Base-by-base conservation (phyloP, 2,329 filamentous ascomycete species). In the Pseudogymnoascus sp. region DNA sequence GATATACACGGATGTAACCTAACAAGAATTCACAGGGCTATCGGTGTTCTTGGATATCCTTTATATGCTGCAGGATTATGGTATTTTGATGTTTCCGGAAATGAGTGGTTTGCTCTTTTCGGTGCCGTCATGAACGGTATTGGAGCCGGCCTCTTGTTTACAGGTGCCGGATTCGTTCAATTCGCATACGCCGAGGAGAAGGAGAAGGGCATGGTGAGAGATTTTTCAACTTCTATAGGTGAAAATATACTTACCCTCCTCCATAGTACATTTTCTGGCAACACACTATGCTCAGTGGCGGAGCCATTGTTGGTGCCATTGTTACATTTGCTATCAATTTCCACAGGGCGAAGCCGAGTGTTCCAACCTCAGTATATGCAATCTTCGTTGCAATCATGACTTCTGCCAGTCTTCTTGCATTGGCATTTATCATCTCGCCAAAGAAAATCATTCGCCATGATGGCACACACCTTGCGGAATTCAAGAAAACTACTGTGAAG, bases 401-500 rank as follows among this genome's bases (percentile, higher is more conserved):
- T 25, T 38, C 64, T 21, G 65, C 66, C 5, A 64, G 66, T 28
- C 18, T 66, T 3, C 12, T 66, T 56, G 61, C 66, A n/a, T 37
- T 67, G 3, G 28, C 67, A 42, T 67, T 68, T 21, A 62, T 71
- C 14, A 64, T 68, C 59, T 64, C 59, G 42, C 70, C 69, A 38
- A 66, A 66, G 40, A 68, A 66, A 34, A 66, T 71, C 37, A 66
- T 68, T 64, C 56, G 66, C 7, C 10, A 40, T 12, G 66, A 67
- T 37, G 65, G 65, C 6, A 63, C 63, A 23, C 56, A 61, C 25
- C 61, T 67, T 18, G 66, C 66, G 3, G 42, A 66, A 10, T 66
- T 67, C 60, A 62, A 66, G 40, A 62, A 59, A 18, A 63, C 62
- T 14, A 60, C 65, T 6, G 40, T 67, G 36, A 16, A 16, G 14